Conservation (phyloP, 257 asterid genomes). For the Primulina huaijiensis region DNA sequence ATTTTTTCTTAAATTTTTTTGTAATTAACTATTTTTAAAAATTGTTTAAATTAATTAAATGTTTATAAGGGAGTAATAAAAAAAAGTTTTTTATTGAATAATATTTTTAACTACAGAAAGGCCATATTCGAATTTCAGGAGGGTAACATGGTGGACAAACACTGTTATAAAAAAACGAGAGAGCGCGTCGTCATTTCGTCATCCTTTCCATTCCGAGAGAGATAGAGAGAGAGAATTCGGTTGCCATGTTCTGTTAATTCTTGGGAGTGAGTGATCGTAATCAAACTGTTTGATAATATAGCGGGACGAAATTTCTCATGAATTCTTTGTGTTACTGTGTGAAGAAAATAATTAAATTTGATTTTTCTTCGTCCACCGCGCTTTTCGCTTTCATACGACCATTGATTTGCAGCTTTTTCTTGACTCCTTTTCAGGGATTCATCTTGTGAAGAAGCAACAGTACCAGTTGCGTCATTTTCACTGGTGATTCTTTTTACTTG, state of each 20-base stretch:
- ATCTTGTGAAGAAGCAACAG: constrained; percentile 8
- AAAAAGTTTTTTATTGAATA: too few species aligned
- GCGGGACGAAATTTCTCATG: background rate
- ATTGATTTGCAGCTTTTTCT: constrained; percentile 18
- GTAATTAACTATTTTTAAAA: too few species aligned
- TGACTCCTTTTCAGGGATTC: background rate
- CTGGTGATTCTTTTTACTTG: constrained; percentile 9
- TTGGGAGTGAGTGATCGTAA: constrained; percentile 67
- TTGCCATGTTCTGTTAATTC: constrained; percentile 29
- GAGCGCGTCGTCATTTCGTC: constrained; percentile 48
- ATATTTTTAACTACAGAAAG: too few species aligned
- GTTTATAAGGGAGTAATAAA: too few species aligned
- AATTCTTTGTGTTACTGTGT: background rate
- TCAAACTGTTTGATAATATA: constrained; percentile 23
- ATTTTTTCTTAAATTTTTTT: too few species aligned
- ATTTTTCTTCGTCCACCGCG: constrained; percentile 16
- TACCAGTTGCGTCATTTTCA: constrained; percentile 39
- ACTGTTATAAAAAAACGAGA: constrained; percentile 11
- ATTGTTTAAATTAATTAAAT: too few species aligned
- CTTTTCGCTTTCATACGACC: constrained; percentile 20
- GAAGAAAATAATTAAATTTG: background rate
- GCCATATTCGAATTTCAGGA: background rate
- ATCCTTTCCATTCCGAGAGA: constrained; percentile 52
- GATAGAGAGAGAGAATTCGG: constrained; percentile 19
- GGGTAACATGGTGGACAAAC: background rate